Conservation (phyloP, 495 filamentous ascomycete species). For the Trichodelitschia bisporula region DNA sequence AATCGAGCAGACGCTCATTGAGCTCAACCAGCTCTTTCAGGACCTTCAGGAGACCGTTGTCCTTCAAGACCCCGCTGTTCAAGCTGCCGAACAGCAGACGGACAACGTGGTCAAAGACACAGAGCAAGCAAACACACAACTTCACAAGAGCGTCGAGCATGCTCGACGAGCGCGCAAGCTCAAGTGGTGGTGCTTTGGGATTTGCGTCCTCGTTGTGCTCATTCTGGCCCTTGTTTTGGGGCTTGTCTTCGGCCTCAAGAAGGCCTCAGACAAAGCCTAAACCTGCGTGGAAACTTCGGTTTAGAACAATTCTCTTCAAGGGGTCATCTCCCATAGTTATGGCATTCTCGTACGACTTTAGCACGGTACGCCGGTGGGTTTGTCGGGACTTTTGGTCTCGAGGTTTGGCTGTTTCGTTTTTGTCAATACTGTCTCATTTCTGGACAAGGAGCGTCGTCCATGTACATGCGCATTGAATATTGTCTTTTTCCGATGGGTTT, state of each 20-base stretch:
- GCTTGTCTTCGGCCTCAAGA: slow-evolving; percentile 14
- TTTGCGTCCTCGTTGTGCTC: slow-evolving; percentile 23
- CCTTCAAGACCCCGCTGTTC: slow-evolving; percentile 21
- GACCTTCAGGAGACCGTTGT: slow-evolving; percentile 41
- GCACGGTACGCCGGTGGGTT: too few relatives aligned
- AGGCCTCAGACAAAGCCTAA: too few relatives aligned
- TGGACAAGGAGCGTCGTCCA: too few relatives aligned
- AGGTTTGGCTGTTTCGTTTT: too few relatives aligned
- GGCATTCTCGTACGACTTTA: too few relatives aligned
- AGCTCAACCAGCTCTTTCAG: slow-evolving; percentile 39
- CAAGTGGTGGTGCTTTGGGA: slow-evolving; percentile 46
- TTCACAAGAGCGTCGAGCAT: slow-evolving; percentile 32
- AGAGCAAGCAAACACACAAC: slow-evolving; percentile 30
- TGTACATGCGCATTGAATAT: too few relatives aligned
- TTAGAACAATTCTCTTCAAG: too few relatives aligned
- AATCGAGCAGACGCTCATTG: slow-evolving; percentile 40
- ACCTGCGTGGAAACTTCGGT: too few relatives aligned
- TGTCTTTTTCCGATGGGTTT: too few relatives aligned
- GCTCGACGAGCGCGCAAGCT: slow-evolving; percentile 32
- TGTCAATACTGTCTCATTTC: too few relatives aligned
- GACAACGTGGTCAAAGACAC: slow-evolving; percentile 30
- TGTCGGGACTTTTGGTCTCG: too few relatives aligned
- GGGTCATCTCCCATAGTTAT: too few relatives aligned
- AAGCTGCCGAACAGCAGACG: slow-evolving; percentile 20
- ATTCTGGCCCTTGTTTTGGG: slow-evolving; percentile 19